A percentile compares a stretch with the other conserved stretches of the same genome.
These are phyloP conservation scores for Gynandropsis gynandra DNA, from an alignment of 345 rosid genomes.

Conservation along the genomic window DNA sequence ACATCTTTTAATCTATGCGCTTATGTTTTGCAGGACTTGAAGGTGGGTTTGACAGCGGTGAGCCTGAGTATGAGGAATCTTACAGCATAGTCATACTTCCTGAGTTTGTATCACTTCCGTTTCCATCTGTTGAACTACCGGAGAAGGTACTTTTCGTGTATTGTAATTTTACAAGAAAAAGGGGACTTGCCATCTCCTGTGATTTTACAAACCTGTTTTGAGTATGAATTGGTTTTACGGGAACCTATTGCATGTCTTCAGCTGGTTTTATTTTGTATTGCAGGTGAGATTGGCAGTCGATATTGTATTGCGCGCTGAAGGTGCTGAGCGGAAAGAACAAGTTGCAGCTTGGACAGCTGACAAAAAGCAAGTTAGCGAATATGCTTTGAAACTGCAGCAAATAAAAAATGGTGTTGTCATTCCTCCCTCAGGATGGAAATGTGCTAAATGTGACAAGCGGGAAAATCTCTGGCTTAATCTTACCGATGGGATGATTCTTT, in stretches of 20 bases:
- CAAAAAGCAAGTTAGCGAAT: constrained; percentile 66
- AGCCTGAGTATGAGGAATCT: constrained; percentile 73
- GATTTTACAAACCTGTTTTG: background rate
- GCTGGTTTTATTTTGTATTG: constrained; percentile 12
- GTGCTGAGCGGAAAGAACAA: constrained; percentile 84
- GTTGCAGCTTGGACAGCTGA: constrained; percentile 96
- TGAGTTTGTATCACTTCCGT: constrained; percentile 54
- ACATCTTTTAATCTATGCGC: background rate
- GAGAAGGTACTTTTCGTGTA: constrained; percentile 62
- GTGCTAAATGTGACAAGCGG: constrained; percentile 79
- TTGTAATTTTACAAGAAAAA: background rate
- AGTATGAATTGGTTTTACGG: constrained; percentile 2
- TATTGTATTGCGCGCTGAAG: constrained; percentile 65
- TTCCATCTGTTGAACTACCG: constrained; percentile 92
- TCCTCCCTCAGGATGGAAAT: constrained; percentile 92
- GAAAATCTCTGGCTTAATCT: constrained; percentile 97
- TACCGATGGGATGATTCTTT: constrained; percentile 95
- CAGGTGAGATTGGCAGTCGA: constrained; percentile 94
- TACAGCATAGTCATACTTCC: constrained; percentile 70
- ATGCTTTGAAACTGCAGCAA: constrained; percentile 73
- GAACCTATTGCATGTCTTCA: constrained; percentile 8
- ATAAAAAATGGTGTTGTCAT: constrained; percentile 60
- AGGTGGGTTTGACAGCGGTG: constrained; percentile 92
- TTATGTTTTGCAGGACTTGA: constrained; percentile 58
- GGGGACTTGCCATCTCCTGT: background rate